phyloP scores from a whole-genome alignment of 139 green algal genomes.

The Chlamydomonas asymmetrica region DNA sequence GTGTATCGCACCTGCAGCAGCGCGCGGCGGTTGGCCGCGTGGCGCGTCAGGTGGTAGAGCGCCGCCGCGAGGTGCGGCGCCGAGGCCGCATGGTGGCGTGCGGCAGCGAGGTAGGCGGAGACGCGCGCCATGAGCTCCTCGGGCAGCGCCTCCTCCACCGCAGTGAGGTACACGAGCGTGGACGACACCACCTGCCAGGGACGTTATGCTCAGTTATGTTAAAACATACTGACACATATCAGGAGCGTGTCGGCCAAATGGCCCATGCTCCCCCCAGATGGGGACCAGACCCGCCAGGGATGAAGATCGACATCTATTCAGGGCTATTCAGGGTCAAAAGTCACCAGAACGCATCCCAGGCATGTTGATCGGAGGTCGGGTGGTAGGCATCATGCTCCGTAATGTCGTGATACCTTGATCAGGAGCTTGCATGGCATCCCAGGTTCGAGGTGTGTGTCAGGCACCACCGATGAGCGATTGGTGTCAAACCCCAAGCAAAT shows the following conservation, averaged over 20 bases:
- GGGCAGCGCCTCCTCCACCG: neutral
- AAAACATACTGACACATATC: neutral
- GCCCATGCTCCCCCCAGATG: no score
- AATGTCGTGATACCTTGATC: no score
- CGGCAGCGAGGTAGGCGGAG: slow-evolving; percentile 16
- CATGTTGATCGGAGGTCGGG: no score
- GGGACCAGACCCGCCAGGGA: neutral
- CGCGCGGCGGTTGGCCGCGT: slow-evolving; percentile 15
- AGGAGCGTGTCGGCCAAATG: no score
- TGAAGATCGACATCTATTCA: neutral
- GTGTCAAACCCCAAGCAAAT: no score
- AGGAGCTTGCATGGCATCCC: no score
- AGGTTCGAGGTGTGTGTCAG: no score
- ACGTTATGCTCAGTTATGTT: neutral
- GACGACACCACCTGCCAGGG: neutral
- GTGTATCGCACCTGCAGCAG: slow-evolving; percentile 17
- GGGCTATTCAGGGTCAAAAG: neutral
- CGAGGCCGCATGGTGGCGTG: slow-evolving; percentile 1
- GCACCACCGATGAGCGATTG: no score
- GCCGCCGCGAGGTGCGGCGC: slow-evolving; percentile 14
- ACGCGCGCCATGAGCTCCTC: neutral
- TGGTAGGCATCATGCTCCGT: no score
- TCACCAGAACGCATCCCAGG: no score
- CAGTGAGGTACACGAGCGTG: slow-evolving; percentile 12
- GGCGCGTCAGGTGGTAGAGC: slow-evolving; percentile 9